Evolutionary conservation across 306 rosid species (phyloP).

Genomic region (Luffa aegyptiaca): DNA sequence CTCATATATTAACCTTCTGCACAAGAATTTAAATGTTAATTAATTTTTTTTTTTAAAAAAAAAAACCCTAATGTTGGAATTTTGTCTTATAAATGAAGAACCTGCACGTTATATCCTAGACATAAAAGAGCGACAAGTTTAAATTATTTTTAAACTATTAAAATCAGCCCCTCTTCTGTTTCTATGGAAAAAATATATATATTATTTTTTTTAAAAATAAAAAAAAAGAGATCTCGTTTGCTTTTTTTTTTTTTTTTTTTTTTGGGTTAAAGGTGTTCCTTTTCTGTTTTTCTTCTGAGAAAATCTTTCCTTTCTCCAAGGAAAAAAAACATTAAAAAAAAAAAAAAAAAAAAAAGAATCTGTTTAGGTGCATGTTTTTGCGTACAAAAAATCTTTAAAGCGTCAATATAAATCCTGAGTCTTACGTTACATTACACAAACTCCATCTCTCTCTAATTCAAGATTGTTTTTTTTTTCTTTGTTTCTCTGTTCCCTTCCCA

Average conservation of each 20-base stretch:
- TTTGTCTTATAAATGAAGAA: conserved; percentile 45
- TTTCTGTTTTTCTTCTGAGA: neutral
- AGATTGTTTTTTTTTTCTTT: conserved; percentile 16
- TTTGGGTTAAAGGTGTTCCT: neutral
- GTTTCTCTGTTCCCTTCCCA: conserved; percentile 24
- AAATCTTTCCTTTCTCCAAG: neutral
- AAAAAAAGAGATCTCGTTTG: neutral
- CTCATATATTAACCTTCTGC: too few relatives aligned
- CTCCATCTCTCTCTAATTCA: neutral
- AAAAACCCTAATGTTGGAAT: neutral
- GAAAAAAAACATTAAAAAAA: neutral
- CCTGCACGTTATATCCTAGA: conserved; percentile 40
- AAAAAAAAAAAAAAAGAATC: conserved; percentile 3
- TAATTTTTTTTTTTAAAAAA: too few relatives aligned
- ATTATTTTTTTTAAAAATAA: too few relatives aligned
- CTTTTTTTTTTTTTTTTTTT: neutral
- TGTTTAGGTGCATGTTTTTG: conserved; percentile 28
- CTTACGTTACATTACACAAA: conserved; percentile 37
- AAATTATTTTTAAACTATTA: too few relatives aligned
- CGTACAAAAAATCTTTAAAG: conserved; percentile 54
- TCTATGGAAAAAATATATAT: too few relatives aligned
- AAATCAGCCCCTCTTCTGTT: too few relatives aligned
- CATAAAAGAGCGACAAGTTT: neutral
- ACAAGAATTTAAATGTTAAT: too few relatives aligned
- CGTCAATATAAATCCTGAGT: conserved; percentile 23